Conservation (phyloP, 2,329 filamentous ascomycete species). For the Alternaria sp. region DNA sequence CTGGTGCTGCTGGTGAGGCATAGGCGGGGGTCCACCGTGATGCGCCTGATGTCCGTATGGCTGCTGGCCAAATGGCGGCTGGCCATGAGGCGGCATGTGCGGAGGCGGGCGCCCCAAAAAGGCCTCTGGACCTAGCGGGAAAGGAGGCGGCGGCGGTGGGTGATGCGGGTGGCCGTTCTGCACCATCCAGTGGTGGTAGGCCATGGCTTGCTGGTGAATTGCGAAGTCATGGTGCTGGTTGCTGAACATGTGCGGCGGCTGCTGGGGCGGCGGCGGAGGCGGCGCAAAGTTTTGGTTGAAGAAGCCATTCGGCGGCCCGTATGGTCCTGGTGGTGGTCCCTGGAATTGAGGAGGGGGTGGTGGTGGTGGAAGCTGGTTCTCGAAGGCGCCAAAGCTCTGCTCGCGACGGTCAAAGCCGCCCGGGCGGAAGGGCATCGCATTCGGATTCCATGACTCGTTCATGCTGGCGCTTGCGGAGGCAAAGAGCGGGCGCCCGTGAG, state of each 20-base stretch:
- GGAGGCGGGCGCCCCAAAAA: constrained; percentile 1
- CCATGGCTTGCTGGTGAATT: constrained; percentile 23
- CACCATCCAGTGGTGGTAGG: constrained; percentile 29
- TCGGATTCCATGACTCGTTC: constrained; percentile 28
- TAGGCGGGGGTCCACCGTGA: not conserved
- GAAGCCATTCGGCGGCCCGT: constrained; percentile 8
- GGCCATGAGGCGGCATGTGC: constrained; percentile 11
- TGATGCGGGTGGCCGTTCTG: constrained; percentile 16
- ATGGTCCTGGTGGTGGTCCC: constrained; percentile 6
- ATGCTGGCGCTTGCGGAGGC: constrained; percentile 21
- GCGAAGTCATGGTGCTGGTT: constrained; percentile 17
- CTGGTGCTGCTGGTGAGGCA: constrained; percentile 9
- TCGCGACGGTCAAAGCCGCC: constrained; percentile 13
- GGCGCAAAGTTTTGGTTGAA: constrained; percentile 14
- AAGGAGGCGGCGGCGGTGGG: constrained; percentile 13
- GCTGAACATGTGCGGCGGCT: constrained; percentile 14
- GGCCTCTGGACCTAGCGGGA: constrained; percentile 1
- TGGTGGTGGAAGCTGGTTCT: constrained; percentile 12
- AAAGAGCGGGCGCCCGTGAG: constrained; percentile 9
- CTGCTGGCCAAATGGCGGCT: constrained; percentile 4
- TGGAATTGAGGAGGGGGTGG: constrained; percentile 8
- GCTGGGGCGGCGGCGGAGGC: constrained; percentile 13
- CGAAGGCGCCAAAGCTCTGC: constrained; percentile 15
- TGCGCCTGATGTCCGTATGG: constrained; percentile 9
- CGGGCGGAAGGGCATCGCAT: constrained; percentile 28